Base-by-base conservation (phyloP, 1,284 basidiomycete genomes). In the Fomitopsis schrenkii region DNA sequence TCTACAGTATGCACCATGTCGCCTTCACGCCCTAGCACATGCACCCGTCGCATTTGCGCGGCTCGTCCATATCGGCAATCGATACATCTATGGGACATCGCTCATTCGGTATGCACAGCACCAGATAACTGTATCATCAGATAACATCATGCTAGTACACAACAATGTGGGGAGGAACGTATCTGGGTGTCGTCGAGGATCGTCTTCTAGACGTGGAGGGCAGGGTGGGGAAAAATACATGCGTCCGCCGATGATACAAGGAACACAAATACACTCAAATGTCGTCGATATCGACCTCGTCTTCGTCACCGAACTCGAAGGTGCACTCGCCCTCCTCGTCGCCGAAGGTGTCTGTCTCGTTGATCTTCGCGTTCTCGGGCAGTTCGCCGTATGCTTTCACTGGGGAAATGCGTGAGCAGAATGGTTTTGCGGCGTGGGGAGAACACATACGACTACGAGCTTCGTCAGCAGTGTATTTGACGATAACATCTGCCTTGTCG, bases 401-500 rank as follows among this genome's bases (percentile, higher is more conserved):
- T 91, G 69, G 12, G 60, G 42, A 60, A 55, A 57, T 48, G 41
- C 5, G 62, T 59, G 28, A 50, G 14, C 15, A 26, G 61, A 33
- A 48, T 59, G 36, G 35, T 62, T 41, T 40, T 50, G 55, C 30
- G 57, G 44, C 42, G 55, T 26, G 52, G 22, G 36, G 38, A 53
- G 42, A 19, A 1, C 52, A 82, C 87, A 65, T 74, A 84, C 91
- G 68, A 74, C 91, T 94, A 66, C 95, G 84, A 33, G 94, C 94
- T 73, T 97, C 94, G 74, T 98, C 96, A 36, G 95, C 88, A 14
- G 95, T 97, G 79, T 99, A 99, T 78, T 98, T 98, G 74, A 98
- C 97, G 72, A 99, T 98, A 55, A 99, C 97, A 79, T 99, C 97
- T 36, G 96, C 97, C 77, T 98, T 98, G 78, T 95, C 95, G 71